Base-by-base conservation (phyloP, 2,329 filamentous ascomycete genomes). In the Ceratocystis lukuohia region DNA sequence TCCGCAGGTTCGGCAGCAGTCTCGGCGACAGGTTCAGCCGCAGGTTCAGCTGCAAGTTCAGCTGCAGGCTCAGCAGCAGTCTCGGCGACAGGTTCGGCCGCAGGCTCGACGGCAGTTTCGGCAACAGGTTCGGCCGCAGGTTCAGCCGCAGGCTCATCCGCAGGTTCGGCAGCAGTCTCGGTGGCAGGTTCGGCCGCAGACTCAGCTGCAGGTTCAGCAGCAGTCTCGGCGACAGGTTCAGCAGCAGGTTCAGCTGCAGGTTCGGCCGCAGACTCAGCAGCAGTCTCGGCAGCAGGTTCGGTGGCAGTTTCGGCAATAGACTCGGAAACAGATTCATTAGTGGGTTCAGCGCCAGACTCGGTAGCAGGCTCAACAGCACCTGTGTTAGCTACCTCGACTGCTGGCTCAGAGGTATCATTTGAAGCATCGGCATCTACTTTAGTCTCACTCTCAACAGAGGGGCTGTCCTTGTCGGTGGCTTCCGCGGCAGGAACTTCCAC, bases 111-210 rank as follows among this genome's bases (percentile, higher is more conserved):
- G 0, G 22, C 22, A 22, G 22, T 0, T 2, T 22, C 22, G 22
- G 22, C 22, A 22, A 1, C 2, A 22, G 22, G 1, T 1, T 22
- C 22, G 2, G 22, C 22, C 1, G 1, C 22, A 22, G 22, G 22
- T 22, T 20, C 20, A 20, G 20, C 20, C 20, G 20, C 20, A 20
- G 20, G 20, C 20, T 20, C 20, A 20, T 20, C 20, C 20, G 1
- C 67, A 20, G n/a, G 10, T 37, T 65, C 64, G 61, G 33, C 48
- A 33, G 22, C 67, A 61, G 57, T 17, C 30, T 66, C 61, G 37
- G 37, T 37, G 30, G 59, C 20, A 17, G 44, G 7, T 48, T 65
- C 37, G 4, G 62, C 28, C 1, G 25, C 37, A 12, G 64, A 1
- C 30, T 22, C 22, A 22, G 22, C 22, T 2, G 22, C 22, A 22